These are phyloP conservation scores for Salvia rosmarinus DNA, from an alignment of 257 asterid species.

Conservation along the genomic window DNA sequence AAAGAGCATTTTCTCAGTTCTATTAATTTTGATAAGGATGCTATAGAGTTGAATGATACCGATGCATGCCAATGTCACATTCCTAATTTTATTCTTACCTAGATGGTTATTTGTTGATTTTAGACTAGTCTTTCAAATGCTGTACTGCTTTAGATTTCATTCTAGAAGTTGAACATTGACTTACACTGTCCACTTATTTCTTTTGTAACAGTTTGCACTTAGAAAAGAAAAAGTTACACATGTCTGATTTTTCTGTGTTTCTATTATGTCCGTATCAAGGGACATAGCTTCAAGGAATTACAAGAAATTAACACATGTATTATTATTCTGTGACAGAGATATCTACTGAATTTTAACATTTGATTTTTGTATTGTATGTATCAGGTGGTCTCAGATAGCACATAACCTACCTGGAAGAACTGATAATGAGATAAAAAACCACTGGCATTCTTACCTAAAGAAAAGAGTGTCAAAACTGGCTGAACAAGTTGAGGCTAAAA, in stretches of 20 bases:
- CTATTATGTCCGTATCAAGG: too few relatives aligned
- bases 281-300: too few relatives aligned
- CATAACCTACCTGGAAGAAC: constrained; percentile 76
- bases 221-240: neutral
- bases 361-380: neutral
- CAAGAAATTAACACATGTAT: neutral
- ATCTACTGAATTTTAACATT: neutral
- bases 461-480: constrained; percentile 44
- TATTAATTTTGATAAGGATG: too few relatives aligned
- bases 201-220: neutral
- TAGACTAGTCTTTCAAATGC: neutral
- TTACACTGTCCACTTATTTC: constrained; percentile 17
- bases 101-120: constrained; percentile 8
- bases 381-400: constrained; percentile 83
- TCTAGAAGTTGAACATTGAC: constrained; percentile 32
- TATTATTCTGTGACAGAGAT: too few relatives aligned
- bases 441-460: constrained; percentile 82
- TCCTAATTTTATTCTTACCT: neutral
- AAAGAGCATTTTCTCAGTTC: too few relatives aligned
- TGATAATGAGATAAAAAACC: constrained; percentile 74
- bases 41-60: too few relatives aligned
- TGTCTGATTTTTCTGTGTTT: neutral
- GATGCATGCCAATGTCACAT: neutral
- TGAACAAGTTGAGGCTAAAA: constrained; percentile 18
- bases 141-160: neutral